These are phyloP conservation scores for Mycogone perniciosa DNA, from an alignment of 2,329 filamentous ascomycete genomes.

Conservation along the genomic window DNA sequence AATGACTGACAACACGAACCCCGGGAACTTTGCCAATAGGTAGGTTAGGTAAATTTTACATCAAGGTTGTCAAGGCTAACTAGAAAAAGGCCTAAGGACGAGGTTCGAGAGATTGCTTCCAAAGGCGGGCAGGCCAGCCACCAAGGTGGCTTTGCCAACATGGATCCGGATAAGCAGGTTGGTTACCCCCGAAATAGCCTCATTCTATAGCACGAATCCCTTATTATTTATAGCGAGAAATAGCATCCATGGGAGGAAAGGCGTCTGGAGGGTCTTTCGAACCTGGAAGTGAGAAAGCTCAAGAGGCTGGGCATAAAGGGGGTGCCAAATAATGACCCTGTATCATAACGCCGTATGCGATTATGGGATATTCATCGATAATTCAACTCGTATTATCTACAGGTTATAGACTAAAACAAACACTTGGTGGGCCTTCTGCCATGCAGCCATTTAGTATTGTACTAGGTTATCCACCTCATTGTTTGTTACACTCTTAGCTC, in stretches of 20 bases:
- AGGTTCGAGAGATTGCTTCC: slow-evolving; percentile 36
- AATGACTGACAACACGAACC: slow-evolving; percentile 68
- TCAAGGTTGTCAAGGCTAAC: not conserved
- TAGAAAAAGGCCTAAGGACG: slow-evolving; percentile 29
- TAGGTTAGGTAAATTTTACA: slow-evolving; percentile 1
- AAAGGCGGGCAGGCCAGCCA: slow-evolving; percentile 37
- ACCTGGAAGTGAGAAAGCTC: slow-evolving; percentile 44
- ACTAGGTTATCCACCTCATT: no score
- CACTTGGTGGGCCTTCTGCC: no score
- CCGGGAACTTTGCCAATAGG: slow-evolving; percentile 26
- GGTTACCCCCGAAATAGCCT: slow-evolving; percentile 24
- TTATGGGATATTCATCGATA: no score
- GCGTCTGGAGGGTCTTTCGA: slow-evolving; percentile 49
- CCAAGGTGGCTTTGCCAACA: slow-evolving; percentile 32
- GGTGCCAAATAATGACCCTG: slow-evolving; percentile 22
- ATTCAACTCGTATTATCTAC: no score
- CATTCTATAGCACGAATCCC: slow-evolving; percentile 17
- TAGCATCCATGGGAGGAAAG: slow-evolving; percentile 49
- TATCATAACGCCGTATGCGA: no score
- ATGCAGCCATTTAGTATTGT: no score
- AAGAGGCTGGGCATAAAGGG: slow-evolving; percentile 49
- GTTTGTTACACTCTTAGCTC: no score
- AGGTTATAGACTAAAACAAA: no score
- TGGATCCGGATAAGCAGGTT: slow-evolving; percentile 36
- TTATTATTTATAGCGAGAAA: slow-evolving; percentile 35